Base-by-base conservation (phyloP, 495 filamentous ascomycete genomes). In the Hypoxylon subgilvum region DNA sequence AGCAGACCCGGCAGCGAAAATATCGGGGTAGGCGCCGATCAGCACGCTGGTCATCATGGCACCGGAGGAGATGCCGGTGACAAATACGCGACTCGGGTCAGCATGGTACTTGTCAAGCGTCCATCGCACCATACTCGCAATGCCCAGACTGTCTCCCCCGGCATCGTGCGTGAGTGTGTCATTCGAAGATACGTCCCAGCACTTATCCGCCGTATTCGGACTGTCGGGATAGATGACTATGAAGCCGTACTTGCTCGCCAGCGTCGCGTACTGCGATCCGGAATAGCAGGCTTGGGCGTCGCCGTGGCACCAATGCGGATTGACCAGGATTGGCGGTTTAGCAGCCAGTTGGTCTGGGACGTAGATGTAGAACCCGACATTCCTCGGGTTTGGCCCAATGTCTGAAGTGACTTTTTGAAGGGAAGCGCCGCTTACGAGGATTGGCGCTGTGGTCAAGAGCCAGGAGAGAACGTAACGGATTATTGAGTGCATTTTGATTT, bases 41-140 rank as follows among this genome's bases (percentile, higher is more conserved):
- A 75, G 48, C 7, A 71, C 63, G 25, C 71, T 76, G 0, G 78
- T 79, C 79, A 82, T 81, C 74, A 81, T 81, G 1, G 76, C 79
- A 1, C 79, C 79, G 0, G 77, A 79, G 7, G 74, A 78, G 1
- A 73, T 62, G 2, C 78, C 79, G 28, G 74, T 80, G n/a, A 77
- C 74, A 52, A 74, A 82, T 17, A 82, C 77, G 7, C 72, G 72
- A 23, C 56, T 69, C 0, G 71, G 31, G 58, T 82, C 75, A 5
- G 69, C 78, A 3, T 66, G 62, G 58, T 81, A 80, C 22, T 73
- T 74, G 1, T 62, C 36, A 1, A 78, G 69, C 0, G 76, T 73
- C 65, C 72, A 81, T 6, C 61, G 74, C 5, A 86, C 83, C 84
- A 88, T 87, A 66, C 76, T 84, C 41, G 75, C 80, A 43, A 88